Conservation (phyloP, 106 monocot species). For the Dendrobium officinale region DNA sequence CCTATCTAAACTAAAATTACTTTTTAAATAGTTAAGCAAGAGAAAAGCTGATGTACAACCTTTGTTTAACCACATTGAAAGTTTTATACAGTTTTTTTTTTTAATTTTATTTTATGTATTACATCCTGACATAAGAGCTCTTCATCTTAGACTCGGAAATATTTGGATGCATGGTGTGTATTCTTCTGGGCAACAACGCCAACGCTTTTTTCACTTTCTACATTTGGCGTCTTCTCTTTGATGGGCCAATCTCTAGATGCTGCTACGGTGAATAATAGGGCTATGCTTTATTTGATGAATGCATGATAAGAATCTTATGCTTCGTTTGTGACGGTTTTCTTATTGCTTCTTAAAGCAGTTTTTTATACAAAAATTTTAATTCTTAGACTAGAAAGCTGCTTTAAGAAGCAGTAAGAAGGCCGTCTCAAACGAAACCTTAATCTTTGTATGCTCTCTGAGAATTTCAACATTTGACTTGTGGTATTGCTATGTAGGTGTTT, state of each 20-base stretch:
- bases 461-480: not conserved
- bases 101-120: not conserved
- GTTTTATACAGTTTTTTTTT: not conserved
- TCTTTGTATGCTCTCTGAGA: not conserved
- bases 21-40: not conserved
- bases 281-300: not conserved
- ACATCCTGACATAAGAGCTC: not conserved
- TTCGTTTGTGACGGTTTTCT: too few relatives aligned
- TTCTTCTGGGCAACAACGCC: conserved; percentile 99
- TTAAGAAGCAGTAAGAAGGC: too few relatives aligned
- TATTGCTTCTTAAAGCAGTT: too few relatives aligned
- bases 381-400: too few relatives aligned
- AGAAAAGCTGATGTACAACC: not conserved
- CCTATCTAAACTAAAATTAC: not conserved
- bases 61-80: not conserved
- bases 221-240: conserved; percentile 81
- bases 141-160: conserved; percentile 70
- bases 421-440: not conserved
- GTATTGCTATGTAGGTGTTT: conserved; percentile 58
- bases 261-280: conserved; percentile 55
- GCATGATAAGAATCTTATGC: not conserved
- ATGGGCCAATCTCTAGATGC: conserved; percentile 84
- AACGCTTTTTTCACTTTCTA: conserved; percentile 84
- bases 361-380: too few relatives aligned
- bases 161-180: conserved; percentile 99